These are phyloP conservation scores for Geum urbanum DNA, from an alignment of 306 rosid species.

Conservation along the genomic window DNA sequence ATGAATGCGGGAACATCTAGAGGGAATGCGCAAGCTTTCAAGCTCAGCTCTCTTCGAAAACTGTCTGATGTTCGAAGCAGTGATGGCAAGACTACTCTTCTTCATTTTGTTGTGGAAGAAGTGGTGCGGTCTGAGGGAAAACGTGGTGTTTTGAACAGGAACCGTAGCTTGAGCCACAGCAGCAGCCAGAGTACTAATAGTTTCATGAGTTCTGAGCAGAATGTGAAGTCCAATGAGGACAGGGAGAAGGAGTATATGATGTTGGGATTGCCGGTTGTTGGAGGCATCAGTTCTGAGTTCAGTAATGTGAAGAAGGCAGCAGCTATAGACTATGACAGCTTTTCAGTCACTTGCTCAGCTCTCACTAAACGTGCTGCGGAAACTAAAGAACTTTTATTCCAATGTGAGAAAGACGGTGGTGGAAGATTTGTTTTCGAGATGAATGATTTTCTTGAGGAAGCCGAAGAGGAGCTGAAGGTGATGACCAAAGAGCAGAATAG, in stretches of 20 bases:
- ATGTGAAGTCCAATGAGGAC: constrained; percentile 42
- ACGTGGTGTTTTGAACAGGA: constrained; percentile 55
- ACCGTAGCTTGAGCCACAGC: constrained; percentile 44
- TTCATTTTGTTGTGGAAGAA: constrained; percentile 91
- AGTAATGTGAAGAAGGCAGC: constrained; percentile 78
- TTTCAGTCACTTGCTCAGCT: constrained; percentile 38
- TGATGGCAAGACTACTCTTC: constrained; percentile 85
- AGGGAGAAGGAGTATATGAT: constrained; percentile 58
- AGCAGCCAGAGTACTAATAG: constrained; percentile 32
- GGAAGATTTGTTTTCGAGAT: constrained; percentile 65
- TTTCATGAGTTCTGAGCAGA: constrained; percentile 24
- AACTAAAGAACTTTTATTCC: constrained; percentile 33
- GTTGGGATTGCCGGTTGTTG: constrained; percentile 78
- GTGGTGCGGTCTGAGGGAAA: constrained; percentile 90
- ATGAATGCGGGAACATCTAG: constrained; percentile 92
- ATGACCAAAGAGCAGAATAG: constrained; percentile 47
- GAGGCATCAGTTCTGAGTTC: constrained; percentile 87
- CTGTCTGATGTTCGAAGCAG: constrained; percentile 84
- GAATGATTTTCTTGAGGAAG: constrained; percentile 56
- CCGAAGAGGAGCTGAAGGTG: constrained; percentile 52
- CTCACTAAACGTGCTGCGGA: constrained; percentile 43
- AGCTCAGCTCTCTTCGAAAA: constrained; percentile 69
- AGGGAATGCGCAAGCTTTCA: constrained; percentile 95
- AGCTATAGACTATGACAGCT: constrained; percentile 46
- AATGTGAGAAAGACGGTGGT: constrained; percentile 39